These are phyloP conservation scores for Allium cepa DNA, from an alignment of 106 monocot species.

Conservation along the genomic window DNA sequence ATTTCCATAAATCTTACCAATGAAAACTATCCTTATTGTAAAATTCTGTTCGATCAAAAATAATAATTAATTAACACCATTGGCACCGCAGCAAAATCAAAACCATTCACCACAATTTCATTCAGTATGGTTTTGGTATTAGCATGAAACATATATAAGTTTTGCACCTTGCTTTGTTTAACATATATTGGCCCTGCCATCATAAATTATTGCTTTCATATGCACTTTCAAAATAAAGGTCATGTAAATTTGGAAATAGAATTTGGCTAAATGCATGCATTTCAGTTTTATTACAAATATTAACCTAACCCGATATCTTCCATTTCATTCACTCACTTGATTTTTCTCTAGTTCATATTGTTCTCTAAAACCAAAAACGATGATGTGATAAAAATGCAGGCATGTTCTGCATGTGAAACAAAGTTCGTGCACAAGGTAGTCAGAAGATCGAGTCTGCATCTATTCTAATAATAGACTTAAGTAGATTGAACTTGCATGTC, in stretches of 20 bases:
- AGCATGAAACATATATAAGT: no score
- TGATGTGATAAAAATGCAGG: not conserved
- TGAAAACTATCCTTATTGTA: no score
- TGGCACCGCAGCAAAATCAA: not conserved
- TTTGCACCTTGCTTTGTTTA: no score
- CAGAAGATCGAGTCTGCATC: not conserved
- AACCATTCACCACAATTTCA: not conserved
- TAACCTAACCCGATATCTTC: not conserved
- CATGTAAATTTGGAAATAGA: not conserved
- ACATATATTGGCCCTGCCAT: not conserved
- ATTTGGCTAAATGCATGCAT: constrained; percentile 2
- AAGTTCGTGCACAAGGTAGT: not conserved
- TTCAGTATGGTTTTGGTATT: not conserved
- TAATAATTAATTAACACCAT: no score
- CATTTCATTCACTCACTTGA: not conserved
- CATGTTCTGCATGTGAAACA: not conserved
- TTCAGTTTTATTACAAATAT: not conserved
- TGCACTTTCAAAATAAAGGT: no score
- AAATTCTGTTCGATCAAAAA: no score
- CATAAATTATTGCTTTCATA: not conserved
- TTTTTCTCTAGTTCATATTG: not conserved
- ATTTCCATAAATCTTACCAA: no score
- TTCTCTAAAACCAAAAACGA: not conserved
- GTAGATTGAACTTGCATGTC: not conserved
- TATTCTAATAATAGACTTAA: constrained; percentile 1